A percentile compares a stretch with the other conserved stretches of the same genome.
Conservation (phyloP, 768 basidiomycete genomes). For the Mycena capillaripes region DNA sequence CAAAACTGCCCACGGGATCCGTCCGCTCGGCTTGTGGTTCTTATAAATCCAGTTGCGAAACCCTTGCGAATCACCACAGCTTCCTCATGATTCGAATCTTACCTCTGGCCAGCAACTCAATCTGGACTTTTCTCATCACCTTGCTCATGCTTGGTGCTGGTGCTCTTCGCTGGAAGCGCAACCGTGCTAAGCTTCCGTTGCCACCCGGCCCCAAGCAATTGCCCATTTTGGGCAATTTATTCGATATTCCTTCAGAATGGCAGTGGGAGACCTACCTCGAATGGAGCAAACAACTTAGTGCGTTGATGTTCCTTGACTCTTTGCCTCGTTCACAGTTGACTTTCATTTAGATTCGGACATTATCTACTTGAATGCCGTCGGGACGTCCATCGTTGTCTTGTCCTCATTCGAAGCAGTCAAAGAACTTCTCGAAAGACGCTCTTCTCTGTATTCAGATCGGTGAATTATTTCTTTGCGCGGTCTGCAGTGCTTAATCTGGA, state of each 20-base stretch:
- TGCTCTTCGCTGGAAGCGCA: neutral
- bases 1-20: no score
- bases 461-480: no score
- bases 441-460: conserved; percentile 52
- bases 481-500: neutral
- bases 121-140: neutral
- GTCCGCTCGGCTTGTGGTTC: no score
- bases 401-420: conserved; percentile 48
- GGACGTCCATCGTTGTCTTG: conserved; percentile 48
- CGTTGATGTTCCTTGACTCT: neutral
- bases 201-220: conserved; percentile 14
- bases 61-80: no score
- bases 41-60: no score
- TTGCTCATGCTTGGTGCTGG: neutral
- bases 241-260: neutral
- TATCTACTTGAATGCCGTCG: conserved; percentile 43
- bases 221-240: conserved; percentile 19
- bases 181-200: neutral
- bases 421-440: conserved; percentile 52
- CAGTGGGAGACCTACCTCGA: neutral
- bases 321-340: neutral
- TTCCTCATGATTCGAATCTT: neutral
- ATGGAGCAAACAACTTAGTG: conserved; percentile 30
- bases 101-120: neutral
- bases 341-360: conserved; percentile 45